These are phyloP conservation scores for Ajuga chamaepitys DNA, from an alignment of 257 asterid species.

Conservation along the genomic window DNA sequence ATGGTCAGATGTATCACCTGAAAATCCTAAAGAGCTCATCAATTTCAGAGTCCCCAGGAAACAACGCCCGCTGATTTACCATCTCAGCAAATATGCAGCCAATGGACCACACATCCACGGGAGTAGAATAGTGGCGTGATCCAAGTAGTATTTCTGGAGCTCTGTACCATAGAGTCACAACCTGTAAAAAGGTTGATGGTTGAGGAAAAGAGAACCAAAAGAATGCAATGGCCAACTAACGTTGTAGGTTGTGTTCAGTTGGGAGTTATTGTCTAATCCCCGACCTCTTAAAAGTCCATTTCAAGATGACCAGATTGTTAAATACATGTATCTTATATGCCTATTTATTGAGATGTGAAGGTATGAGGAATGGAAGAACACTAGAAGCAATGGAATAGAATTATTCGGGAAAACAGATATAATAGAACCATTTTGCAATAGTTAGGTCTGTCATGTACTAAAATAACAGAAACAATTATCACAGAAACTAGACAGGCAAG, in stretches of 20 bases:
- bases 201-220: conserved; percentile 2
- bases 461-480: not conserved
- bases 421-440: not conserved
- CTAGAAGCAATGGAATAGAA: no score
- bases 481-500: not conserved
- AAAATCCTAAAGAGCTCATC: conserved; percentile 86
- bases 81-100: conserved; percentile 99
- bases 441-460: not conserved
- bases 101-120: conserved; percentile 96
- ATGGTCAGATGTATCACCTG: conserved; percentile 42
- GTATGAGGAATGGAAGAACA: no score
- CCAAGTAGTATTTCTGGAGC: conserved; percentile 99
- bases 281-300: not conserved
- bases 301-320: not conserved
- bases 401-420: not conserved
- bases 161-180: conserved; percentile 95
- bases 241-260: no score
- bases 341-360: not conserved
- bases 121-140: conserved; percentile 89
- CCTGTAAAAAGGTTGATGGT: conserved; percentile 37
- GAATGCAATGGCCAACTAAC: not conserved
- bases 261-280: no score
- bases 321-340: not conserved
- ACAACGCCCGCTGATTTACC: conserved; percentile 72
- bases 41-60: conserved; percentile 96